phyloP scores from a whole-genome alignment of 176 grass and related monocot genomes.

The Oryza officinalis region DNA sequence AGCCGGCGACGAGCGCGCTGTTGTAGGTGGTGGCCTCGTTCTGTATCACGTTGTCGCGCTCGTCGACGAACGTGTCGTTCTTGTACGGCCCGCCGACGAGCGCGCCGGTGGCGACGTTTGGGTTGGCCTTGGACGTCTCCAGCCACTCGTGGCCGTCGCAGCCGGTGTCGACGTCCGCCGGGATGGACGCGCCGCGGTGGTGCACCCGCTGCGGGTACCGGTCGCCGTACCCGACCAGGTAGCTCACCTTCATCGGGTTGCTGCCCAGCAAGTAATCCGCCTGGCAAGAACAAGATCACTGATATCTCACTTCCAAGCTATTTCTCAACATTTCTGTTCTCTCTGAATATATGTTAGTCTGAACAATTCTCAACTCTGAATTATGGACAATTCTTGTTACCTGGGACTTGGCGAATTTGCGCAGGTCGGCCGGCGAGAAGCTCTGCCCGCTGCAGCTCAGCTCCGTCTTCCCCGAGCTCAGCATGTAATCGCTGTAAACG shows the following conservation, averaged over 20 bases:
- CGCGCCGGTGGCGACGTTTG: slow-evolving; percentile 66
- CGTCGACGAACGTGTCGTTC: slow-evolving; percentile 64
- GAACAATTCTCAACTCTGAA: not conserved
- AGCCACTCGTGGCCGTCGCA: slow-evolving; percentile 73
- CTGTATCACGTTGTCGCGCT: slow-evolving; percentile 59
- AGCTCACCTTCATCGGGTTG: slow-evolving; percentile 82
- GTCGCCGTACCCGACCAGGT: slow-evolving; percentile 75
- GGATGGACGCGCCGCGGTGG: slow-evolving; percentile 84
- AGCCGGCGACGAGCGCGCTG: slow-evolving; percentile 61
- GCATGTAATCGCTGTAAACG: slow-evolving; percentile 76
- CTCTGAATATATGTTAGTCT: too few relatives aligned
- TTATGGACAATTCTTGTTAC: slow-evolving; percentile 12
- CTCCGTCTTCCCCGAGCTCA: slow-evolving; percentile 43
- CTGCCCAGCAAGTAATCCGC: slow-evolving; percentile 71
- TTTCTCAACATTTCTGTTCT: not conserved
- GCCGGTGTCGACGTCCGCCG: slow-evolving; percentile 44
- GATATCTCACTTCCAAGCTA: not conserved
- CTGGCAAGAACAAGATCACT: not conserved
- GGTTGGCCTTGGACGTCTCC: slow-evolving; percentile 40
- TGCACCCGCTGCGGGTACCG: slow-evolving; percentile 63
- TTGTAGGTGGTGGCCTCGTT: slow-evolving; percentile 71
- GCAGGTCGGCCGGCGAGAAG: slow-evolving; percentile 60
- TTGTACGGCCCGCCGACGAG: slow-evolving; percentile 71
- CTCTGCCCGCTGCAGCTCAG: slow-evolving; percentile 53
- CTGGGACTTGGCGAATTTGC: slow-evolving; percentile 75